Evolutionary conservation across 2,329 filamentous ascomycete genomes (phyloP).

Genomic region (Neofusicoccum sp.): DNA sequence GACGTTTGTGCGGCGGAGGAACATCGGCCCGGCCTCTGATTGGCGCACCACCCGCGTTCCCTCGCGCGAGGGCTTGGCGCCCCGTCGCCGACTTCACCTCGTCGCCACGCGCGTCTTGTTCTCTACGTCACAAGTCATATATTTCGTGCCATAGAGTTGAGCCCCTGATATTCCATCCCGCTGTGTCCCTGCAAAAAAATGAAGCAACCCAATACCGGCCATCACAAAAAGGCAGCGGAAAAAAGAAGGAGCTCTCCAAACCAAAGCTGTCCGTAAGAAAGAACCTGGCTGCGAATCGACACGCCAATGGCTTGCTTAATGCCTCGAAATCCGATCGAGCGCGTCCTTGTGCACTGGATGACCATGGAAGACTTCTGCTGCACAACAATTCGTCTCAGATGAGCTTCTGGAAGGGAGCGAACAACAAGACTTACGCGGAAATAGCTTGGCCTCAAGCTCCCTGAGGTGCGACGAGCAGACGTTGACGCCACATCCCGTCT

Average conservation of each 20-base stretch:
- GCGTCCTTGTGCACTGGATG: not conserved
- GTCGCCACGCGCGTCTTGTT: not conserved
- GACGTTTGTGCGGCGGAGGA: slow-evolving; percentile 18
- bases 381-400: not conserved
- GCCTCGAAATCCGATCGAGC: not conserved
- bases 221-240: no score
- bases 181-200: no score
- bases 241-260: no score
- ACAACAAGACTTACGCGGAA: not conserved
- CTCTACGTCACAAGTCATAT: not conserved
- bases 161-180: no score
- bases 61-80: slow-evolving; percentile 11
- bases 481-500: slow-evolving; percentile 3
- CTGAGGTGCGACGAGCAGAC: slow-evolving; percentile 7
- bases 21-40: slow-evolving; percentile 16
- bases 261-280: no score
- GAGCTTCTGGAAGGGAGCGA: no score
- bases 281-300: no score
- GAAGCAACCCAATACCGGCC: no score
- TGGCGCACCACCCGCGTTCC: slow-evolving; percentile 1
- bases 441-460: not conserved
- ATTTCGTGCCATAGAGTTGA: no score
- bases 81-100: slow-evolving; percentile 10
- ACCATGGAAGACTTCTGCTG: not conserved
- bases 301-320: no score